Evolutionary conservation across 306 rosid species (phyloP).

Genomic region (Rubus parviflorus): DNA sequence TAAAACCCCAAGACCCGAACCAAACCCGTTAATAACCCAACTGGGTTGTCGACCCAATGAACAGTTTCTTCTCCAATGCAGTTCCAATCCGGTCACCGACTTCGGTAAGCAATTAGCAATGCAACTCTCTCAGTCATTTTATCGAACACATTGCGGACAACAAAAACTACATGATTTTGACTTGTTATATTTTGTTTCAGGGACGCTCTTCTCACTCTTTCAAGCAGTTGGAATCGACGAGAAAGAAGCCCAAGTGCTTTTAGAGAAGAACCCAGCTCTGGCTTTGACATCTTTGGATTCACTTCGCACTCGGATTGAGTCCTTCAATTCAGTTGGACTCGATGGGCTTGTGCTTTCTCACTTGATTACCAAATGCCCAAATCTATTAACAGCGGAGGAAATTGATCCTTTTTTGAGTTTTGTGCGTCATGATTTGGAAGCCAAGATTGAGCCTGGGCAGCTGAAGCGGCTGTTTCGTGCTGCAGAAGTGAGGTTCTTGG

Average conservation of each 20-base stretch:
- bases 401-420: conserved; percentile 48
- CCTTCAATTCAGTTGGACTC: conserved; percentile 49
- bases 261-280: conserved; percentile 43
- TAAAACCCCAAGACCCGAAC: conserved; percentile 14
- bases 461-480: conserved; percentile 42
- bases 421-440: conserved; percentile 46
- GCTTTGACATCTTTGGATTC: conserved; percentile 31
- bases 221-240: conserved; percentile 48
- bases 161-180: neutral
- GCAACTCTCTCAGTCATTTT: conserved; percentile 25
- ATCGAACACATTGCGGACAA: conserved; percentile 40
- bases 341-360: conserved; percentile 37
- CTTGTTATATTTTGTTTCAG: conserved; percentile 36
- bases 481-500: conserved; percentile 37
- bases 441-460: conserved; percentile 44
- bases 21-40: conserved; percentile 16
- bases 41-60: conserved; percentile 25
- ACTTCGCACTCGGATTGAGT: conserved; percentile 42
- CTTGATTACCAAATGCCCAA: conserved; percentile 44
- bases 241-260: conserved; percentile 36
- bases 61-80: conserved; percentile 27
- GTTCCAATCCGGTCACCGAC: conserved; percentile 15
- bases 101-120: conserved; percentile 35
- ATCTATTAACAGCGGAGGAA: conserved; percentile 43
- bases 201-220: conserved; percentile 42